Conservation (phyloP, 495 filamentous ascomycete species). For the Talaromyces proteolyticus region DNA sequence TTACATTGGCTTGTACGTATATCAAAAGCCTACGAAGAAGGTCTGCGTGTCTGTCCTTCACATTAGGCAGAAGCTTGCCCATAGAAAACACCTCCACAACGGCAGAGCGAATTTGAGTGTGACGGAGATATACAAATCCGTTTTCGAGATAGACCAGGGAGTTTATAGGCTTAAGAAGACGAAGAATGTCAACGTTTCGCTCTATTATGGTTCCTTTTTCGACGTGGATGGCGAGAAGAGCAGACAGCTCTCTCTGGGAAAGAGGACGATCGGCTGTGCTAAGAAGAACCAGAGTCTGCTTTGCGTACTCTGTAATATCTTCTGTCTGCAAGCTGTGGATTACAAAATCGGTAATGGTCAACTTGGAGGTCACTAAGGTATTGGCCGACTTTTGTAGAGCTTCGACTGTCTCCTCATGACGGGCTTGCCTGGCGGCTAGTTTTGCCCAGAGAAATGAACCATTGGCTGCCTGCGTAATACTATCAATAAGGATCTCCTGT, state of each 20-base stretch:
- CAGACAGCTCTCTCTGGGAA: conserved; percentile 17
- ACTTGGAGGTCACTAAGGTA: conserved; percentile 16
- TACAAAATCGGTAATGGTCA: conserved; percentile 25
- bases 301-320: conserved; percentile 19
- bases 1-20: conserved; percentile 22
- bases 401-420: conserved; percentile 16
- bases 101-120: conserved; percentile 22
- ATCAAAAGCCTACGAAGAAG: conserved; percentile 22
- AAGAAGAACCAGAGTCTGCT: conserved; percentile 24
- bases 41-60: conserved; percentile 28
- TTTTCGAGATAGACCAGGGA: conserved; percentile 27
- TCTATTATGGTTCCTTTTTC: conserved; percentile 23
- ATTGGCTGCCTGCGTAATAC: conserved; percentile 24
- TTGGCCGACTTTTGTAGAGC: conserved; percentile 18
- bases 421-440: conserved; percentile 22
- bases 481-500: conserved; percentile 24
- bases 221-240: conserved; percentile 20
- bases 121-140: conserved; percentile 26
- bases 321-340: conserved; percentile 11
- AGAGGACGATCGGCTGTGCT: conserved; percentile 27
- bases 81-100: conserved; percentile 22
- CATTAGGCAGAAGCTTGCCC: conserved; percentile 17
- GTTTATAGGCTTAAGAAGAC: conserved; percentile 17
- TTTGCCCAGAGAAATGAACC: conserved; percentile 36
- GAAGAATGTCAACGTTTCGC: conserved; percentile 13